phyloP scores from a whole-genome alignment of 805 yeast genomes.

The Pichia eremophila region DNA sequence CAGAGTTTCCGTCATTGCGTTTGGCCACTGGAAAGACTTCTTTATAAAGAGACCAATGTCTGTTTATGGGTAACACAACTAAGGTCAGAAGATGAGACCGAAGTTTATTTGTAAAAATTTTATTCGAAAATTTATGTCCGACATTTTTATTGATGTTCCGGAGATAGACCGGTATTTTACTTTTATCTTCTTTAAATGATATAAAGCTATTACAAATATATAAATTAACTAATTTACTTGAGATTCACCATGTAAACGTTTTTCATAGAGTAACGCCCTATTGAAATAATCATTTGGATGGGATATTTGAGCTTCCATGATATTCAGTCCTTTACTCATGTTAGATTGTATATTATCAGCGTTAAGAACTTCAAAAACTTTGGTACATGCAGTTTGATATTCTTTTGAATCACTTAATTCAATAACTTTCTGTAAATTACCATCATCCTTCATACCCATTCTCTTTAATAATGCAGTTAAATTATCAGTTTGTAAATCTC shows the following conservation, averaged over 20 bases:
- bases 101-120: too few relatives aligned
- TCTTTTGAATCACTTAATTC: conserved; percentile 63
- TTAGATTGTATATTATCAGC: conserved; percentile 31
- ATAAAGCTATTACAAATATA: too few relatives aligned
- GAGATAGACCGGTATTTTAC: too few relatives aligned
- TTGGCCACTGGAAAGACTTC: too few relatives aligned
- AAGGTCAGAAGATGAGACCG: too few relatives aligned
- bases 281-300: conserved; percentile 89
- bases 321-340: conserved; percentile 30
- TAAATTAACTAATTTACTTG: too few relatives aligned
- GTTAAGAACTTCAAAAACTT: conserved; percentile 72
- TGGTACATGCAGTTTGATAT: conserved; percentile 80
- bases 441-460: conserved; percentile 57
- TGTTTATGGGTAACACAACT: too few relatives aligned
- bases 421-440: conserved; percentile 42
- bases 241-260: conserved; percentile 11
- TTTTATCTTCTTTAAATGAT: too few relatives aligned
- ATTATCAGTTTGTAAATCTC: conserved; percentile 61
- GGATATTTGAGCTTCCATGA: conserved; percentile 53
- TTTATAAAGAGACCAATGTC: too few relatives aligned
- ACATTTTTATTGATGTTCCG: too few relatives aligned
- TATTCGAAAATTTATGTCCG: too few relatives aligned
- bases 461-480: conserved; percentile 45
- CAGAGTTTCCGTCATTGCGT: not conserved
- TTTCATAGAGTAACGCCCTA: conserved; percentile 53